Evolutionary conservation across 2,329 filamentous ascomycete species (phyloP).

Genomic region (Fusarium succisae): DNA sequence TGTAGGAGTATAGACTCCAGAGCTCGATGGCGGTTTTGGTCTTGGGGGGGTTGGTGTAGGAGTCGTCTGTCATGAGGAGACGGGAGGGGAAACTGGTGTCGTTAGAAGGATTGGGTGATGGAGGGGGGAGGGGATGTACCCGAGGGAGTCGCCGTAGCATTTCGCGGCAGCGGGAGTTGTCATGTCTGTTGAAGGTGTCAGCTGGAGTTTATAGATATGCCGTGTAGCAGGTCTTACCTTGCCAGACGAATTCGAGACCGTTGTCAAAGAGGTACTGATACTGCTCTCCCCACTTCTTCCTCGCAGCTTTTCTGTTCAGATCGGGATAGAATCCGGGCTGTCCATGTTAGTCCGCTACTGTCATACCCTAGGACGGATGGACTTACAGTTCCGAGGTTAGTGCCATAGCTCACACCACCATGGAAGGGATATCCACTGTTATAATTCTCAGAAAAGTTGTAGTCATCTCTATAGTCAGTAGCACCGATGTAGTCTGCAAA

Average conservation of each 20-base stretch:
- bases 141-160: not conserved
- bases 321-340: not conserved
- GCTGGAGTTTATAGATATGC: not conserved
- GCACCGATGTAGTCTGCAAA: not conserved
- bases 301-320: not conserved
- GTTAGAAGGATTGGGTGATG: not conserved
- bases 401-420: not conserved
- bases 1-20: not conserved
- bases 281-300: conserved; percentile 1
- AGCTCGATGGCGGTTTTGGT: conserved; percentile 2
- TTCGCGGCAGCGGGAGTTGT: not conserved
- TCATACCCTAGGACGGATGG: fast-evolving
- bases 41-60: not conserved
- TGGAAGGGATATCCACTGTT: not conserved
- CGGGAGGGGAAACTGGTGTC: not conserved
- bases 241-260: conserved; percentile 4
- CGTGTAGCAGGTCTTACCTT: fast-evolving
- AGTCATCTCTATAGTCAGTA: not conserved
- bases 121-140: not conserved
- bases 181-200: not conserved
- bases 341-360: fast-evolving
- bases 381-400: not conserved
- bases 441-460: not conserved
- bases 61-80: not conserved
- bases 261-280: conserved; percentile 1